A percentile compares a stretch with the other conserved stretches of the same genome.
Conservation (phyloP, 805 yeast species). For the Saturnispora bothae region DNA sequence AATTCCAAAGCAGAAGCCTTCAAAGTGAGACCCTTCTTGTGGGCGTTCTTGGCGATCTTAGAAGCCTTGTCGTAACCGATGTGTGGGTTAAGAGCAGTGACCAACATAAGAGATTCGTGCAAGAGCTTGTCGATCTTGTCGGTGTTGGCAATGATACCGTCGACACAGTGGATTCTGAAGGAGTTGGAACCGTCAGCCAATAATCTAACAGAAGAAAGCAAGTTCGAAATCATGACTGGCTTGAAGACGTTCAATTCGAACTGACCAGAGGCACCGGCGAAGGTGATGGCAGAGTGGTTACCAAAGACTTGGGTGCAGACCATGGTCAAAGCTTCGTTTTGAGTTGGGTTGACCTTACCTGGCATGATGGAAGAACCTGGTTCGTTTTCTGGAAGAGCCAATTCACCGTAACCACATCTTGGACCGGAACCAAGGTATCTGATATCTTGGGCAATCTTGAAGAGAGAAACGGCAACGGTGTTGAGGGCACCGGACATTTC, state of each 20-base stretch:
- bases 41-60: slow-evolving; percentile 97
- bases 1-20: slow-evolving; percentile 91
- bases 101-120: slow-evolving; percentile 95
- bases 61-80: slow-evolving; percentile 97
- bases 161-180: slow-evolving; percentile 91
- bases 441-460: slow-evolving; percentile 96
- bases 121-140: slow-evolving; percentile 79
- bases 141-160: slow-evolving; percentile 82
- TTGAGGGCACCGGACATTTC: slow-evolving; percentile 96
- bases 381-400: slow-evolving; percentile 92
- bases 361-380: slow-evolving; percentile 99
- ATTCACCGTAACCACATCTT: slow-evolving; percentile 98
- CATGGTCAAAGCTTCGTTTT: slow-evolving; percentile 98
- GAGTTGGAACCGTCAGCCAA: slow-evolving; percentile 84
- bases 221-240: slow-evolving; percentile 89
- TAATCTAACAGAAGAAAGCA: slow-evolving; percentile 77
- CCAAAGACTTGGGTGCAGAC: slow-evolving; percentile 97
- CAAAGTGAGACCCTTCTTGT: slow-evolving; percentile 92
- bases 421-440: slow-evolving; percentile 98
- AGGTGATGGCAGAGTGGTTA: slow-evolving; percentile 88
- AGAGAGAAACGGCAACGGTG: slow-evolving; percentile 87
- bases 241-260: slow-evolving; percentile 97
- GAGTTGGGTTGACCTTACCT: slow-evolving; percentile 98
- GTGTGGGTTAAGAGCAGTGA: slow-evolving; percentile 96
- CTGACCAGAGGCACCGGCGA: slow-evolving; percentile 98